These are phyloP conservation scores for Fusarium bulbicola DNA, from an alignment of 2,329 filamentous ascomycete species.

Conservation along the genomic window DNA sequence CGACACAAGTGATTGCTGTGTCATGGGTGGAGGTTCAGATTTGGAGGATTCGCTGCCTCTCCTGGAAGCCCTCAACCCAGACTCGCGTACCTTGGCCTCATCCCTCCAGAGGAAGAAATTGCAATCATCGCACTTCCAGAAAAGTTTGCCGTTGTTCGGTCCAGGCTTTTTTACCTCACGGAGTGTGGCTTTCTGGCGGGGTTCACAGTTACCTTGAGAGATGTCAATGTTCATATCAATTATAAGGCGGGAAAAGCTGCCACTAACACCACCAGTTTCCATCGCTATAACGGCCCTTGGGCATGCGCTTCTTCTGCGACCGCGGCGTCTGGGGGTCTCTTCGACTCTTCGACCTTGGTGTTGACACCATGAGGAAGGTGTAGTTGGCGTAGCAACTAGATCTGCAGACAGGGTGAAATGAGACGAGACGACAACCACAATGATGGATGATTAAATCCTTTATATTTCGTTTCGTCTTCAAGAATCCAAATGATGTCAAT, in stretches of 20 bases:
- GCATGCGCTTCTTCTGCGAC: conserved; percentile 45
- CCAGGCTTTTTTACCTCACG: conserved; percentile 51
- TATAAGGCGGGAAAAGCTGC: not conserved
- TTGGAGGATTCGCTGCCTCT: conserved; percentile 18
- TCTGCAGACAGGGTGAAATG: not conserved
- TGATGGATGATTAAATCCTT: not conserved
- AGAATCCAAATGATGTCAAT: not conserved
- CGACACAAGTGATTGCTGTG: conserved; percentile 42
- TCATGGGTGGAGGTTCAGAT: conserved; percentile 42
- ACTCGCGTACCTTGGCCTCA: conserved; percentile 47
- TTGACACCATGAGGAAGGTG: conserved; percentile 19
- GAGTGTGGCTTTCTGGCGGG: conserved; percentile 49
- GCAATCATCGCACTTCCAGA: conserved; percentile 56
- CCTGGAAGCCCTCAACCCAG: conserved; percentile 20
- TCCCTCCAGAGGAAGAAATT: conserved; percentile 58
- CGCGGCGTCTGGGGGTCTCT: conserved; percentile 34
- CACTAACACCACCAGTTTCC: conserved; percentile 51
- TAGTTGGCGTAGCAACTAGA: not conserved
- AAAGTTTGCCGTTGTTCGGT: conserved; percentile 53
- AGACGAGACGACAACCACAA: not conserved
- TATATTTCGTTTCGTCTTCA: not conserved
- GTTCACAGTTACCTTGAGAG: conserved; percentile 53
- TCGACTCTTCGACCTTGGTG: conserved; percentile 19
- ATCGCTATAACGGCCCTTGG: conserved; percentile 46
- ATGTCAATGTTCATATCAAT: not conserved